Evolutionary conservation across 202 grass and related monocot species (phyloP).

Genomic region (Setaria italica): DNA sequence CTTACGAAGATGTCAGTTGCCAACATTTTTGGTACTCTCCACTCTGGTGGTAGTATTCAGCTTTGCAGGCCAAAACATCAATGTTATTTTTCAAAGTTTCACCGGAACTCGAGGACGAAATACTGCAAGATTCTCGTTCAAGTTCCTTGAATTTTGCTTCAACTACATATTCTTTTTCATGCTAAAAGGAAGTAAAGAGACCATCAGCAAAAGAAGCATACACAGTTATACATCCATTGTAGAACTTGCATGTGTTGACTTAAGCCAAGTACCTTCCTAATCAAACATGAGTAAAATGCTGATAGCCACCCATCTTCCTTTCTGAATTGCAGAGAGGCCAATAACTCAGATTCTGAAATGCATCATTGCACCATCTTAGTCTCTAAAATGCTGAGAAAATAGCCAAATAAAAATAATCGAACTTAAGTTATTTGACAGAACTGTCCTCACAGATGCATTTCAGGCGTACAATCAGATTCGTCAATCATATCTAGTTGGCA

Average conservation of each 20-base stretch:
- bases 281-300: slow-evolving; percentile 89
- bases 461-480: neutral
- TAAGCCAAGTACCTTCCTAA: slow-evolving; percentile 75
- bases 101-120: slow-evolving; percentile 64
- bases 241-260: neutral
- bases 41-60: slow-evolving; percentile 91
- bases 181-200: slow-evolving; percentile 58
- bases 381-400: slow-evolving; percentile 31
- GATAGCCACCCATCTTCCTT: slow-evolving; percentile 93
- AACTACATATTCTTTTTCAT: slow-evolving; percentile 85
- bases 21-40: slow-evolving; percentile 98
- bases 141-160: slow-evolving; percentile 97
- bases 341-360: slow-evolving; percentile 81
- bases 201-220: slow-evolving; percentile 26
- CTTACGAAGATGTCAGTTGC: slow-evolving; percentile 88
- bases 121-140: slow-evolving; percentile 71
- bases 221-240: neutral
- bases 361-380: slow-evolving; percentile 8
- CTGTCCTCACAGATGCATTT: slow-evolving; percentile 20
- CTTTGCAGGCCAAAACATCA: slow-evolving; percentile 88
- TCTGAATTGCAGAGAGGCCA: slow-evolving; percentile 85
- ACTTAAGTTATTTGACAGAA: slow-evolving; percentile 25
- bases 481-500: slow-evolving; percentile 32
- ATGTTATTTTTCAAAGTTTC: slow-evolving; percentile 84
- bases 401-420: slow-evolving; percentile 13